Conservation (phyloP, 257 asterid species). For the Lithospermum erythrorhizon region DNA sequence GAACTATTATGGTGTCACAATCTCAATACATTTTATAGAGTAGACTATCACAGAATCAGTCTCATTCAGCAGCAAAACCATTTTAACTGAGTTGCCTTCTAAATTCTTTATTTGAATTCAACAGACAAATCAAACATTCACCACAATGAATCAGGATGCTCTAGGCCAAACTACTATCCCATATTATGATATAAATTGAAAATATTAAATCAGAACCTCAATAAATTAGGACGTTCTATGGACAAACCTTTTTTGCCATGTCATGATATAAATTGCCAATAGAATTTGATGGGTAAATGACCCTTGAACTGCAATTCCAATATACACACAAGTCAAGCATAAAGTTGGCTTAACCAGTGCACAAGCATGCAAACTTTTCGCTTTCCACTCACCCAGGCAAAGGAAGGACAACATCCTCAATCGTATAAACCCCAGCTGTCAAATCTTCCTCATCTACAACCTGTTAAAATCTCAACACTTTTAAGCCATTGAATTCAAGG, state of each 20-base stretch:
- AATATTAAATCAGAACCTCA: background rate
- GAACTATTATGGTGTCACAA: too few species aligned
- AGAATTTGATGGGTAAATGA: constrained; percentile 69
- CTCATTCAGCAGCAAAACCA: too few species aligned
- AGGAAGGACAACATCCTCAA: constrained; percentile 83
- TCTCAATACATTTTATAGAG: too few species aligned
- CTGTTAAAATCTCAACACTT: constrained; percentile 26
- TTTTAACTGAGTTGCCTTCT: too few species aligned
- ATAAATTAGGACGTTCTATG: background rate
- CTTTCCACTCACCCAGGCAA: constrained; percentile 68
- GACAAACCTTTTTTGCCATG: constrained; percentile 59
- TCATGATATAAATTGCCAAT: constrained; percentile 59
- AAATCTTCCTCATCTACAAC: constrained; percentile 65
- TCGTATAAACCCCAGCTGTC: constrained; percentile 44
- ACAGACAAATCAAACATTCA: too few species aligned
- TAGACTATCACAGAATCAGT: too few species aligned
- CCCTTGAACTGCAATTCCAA: constrained; percentile 61
- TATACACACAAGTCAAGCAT: constrained; percentile 9
- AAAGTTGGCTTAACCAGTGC: constrained; percentile 1
- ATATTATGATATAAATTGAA: too few species aligned
- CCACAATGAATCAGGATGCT: too few species aligned
- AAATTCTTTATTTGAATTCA: too few species aligned
- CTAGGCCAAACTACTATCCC: too few species aligned
- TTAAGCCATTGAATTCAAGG: constrained; percentile 1
- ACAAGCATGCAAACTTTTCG: constrained; percentile 5